A percentile compares a stretch with the other conserved stretches of the same genome.
phyloP scores from a whole-genome alignment of 805 yeast genomes.

The Schwanniomyces yamadae region DNA sequence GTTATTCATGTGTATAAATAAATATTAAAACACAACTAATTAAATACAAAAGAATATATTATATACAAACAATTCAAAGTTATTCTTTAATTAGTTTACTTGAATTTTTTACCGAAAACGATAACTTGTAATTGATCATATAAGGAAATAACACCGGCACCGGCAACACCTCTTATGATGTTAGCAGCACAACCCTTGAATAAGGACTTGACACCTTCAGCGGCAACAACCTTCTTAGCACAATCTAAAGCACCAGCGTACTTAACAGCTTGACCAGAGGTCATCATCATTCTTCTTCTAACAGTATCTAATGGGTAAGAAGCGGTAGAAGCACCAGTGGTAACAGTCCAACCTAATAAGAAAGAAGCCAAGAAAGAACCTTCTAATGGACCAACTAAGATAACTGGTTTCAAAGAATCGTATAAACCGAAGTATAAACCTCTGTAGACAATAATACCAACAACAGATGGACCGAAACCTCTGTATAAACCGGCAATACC shows the following conservation, averaged over 20 bases:
- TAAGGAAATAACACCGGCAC: conserved; percentile 98
- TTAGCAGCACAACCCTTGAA: conserved; percentile 99
- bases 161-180: conserved; percentile 99
- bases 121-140: conserved; percentile 96
- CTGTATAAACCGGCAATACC: conserved; percentile 99
- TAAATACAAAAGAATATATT: conserved; percentile 5
- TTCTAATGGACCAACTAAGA: conserved; percentile 90
- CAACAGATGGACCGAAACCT: conserved; percentile 98
- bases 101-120: conserved; percentile 94
- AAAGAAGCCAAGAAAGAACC: conserved; percentile 94
- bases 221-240: conserved; percentile 87
- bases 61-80: conserved; percentile 6
- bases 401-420: conserved; percentile 95
- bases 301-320: conserved; percentile 99
- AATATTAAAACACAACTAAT: conserved; percentile 7
- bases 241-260: conserved; percentile 94
- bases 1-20: background rate
- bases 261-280: conserved; percentile 98
- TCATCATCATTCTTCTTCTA: conserved; percentile 99
- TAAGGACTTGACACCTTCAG: conserved; percentile 90
- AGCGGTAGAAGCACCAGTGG: conserved; percentile 98
- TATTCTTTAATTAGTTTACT: conserved; percentile 37
- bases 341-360: conserved; percentile 96
- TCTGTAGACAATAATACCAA: conserved; percentile 98
- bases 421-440: conserved; percentile 98